Base-by-base conservation (phyloP, 2,329 filamentous ascomycete species). In the Fusarium albidum region DNA sequence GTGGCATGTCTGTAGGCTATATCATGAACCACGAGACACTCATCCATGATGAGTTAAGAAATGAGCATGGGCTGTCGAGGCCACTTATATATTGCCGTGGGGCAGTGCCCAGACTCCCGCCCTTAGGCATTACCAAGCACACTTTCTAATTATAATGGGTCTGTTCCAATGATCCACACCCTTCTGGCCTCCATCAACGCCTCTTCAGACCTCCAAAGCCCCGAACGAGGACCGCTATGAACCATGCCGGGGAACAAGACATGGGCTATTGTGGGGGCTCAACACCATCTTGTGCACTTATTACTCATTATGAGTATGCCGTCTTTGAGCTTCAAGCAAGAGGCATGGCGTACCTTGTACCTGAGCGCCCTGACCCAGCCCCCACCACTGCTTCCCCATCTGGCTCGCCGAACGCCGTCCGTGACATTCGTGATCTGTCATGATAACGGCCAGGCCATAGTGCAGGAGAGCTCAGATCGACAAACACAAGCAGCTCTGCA, bases 31-130 rank as follows among this genome's bases (percentile, higher is more conserved):
- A 29, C 18, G 47, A 29, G 25, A 21, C 41, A 25, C 28, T 33
- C 28, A 28, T 57, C 28, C 31, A 29, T 5, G 18, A 25, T 6
- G 13, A 37, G 27, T 6, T 13, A 47, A 11, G 11, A 14, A 34
- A 43, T 21, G 21, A 42, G 34, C 5, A 46, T 18, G 51, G 52
- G 58, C 34, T 47, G 35, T 32, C 25, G n/a, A 46, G 25, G 12
- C 48, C 55, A 40, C 32, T 59, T 62, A 62, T 62, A 62, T 56
- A 45, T 48, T 32, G 40, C 33, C 14, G 29, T 27, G 47, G 12
- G 17, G 38, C 31, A 13, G 42, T 44, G 50, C 50, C 41, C 28
- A 26, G 37, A n/a, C 42, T 33, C n/a, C 15, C 29, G 9, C 47
- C 32, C 43, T 38, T 35, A 32, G 47, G 31, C 35, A 55, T 42